A percentile compares a stretch with the other conserved stretches of the same genome.
Conservation (phyloP, 108 stramenopile genomes). For the Cylindrotheca fusiformis region DNA sequence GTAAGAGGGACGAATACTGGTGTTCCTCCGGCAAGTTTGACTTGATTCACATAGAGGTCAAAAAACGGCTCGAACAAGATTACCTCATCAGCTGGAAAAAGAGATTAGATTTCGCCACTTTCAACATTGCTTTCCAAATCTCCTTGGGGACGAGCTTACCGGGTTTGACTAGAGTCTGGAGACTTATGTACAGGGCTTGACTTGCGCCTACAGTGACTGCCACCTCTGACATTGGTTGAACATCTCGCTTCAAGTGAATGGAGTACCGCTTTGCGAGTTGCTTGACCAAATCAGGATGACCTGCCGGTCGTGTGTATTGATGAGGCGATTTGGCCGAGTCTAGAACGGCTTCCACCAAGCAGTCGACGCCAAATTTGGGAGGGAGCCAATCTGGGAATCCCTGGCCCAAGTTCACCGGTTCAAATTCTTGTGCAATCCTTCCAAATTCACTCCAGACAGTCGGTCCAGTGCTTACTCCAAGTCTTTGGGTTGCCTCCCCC, state of each 20-base stretch:
- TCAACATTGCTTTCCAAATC: background rate
- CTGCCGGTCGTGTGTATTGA: conserved; percentile 96
- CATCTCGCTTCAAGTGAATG: conserved; percentile 70
- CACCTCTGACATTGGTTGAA: conserved; percentile 85
- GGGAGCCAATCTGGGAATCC: conserved; percentile 88
- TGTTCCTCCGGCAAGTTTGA: conserved; percentile 81
- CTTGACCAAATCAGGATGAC: conserved; percentile 89
- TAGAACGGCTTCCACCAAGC: conserved; percentile 61
- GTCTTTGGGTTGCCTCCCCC: conserved; percentile 63
- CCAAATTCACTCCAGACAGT: conserved; percentile 90
- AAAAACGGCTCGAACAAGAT: conserved; percentile 97
- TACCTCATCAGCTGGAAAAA: conserved; percentile 85
- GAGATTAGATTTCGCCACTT: background rate
- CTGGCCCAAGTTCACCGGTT: conserved; percentile 81
- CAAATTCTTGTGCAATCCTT: conserved; percentile 61
- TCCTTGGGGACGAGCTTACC: conserved; percentile 22
- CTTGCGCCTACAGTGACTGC: conserved; percentile 95
- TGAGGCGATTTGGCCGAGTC: conserved; percentile 68
- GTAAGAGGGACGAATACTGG: conserved; percentile 79
- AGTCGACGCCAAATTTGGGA: conserved; percentile 76
- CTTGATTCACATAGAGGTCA: conserved; percentile 89
- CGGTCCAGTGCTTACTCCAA: conserved; percentile 58
- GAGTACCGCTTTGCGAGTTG: conserved; percentile 87
- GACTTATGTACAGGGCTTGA: conserved; percentile 84
- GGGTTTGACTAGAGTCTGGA: conserved; percentile 83